Conservation (phyloP, 805 yeast species). For the Candida maltosa region DNA sequence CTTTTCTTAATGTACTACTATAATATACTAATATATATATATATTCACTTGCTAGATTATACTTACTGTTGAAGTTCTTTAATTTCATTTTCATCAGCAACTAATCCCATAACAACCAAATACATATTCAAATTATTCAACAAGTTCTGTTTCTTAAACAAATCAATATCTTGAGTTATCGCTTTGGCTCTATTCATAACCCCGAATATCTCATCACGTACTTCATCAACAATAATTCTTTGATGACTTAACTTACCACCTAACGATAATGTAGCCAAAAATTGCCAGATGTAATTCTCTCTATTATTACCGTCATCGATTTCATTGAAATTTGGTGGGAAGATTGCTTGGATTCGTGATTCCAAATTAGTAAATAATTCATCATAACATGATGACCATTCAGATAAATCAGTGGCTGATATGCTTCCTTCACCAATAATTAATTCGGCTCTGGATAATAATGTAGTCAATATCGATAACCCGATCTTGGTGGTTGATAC, state of each 20-base stretch:
- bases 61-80: conserved; percentile 52
- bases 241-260: conserved; percentile 91
- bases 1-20: too few relatives aligned
- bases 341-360: conserved; percentile 70
- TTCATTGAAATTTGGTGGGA: conserved; percentile 66
- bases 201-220: conserved; percentile 88
- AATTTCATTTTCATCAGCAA: conserved; percentile 86
- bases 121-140: conserved; percentile 84
- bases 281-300: conserved; percentile 85
- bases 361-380: conserved; percentile 75
- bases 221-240: conserved; percentile 90
- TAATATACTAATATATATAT: too few relatives aligned
- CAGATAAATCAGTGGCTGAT: conserved; percentile 53
- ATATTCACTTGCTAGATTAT: too few relatives aligned
- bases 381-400: conserved; percentile 82
- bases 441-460: conserved; percentile 87
- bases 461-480: conserved; percentile 80
- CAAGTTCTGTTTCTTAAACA: conserved; percentile 52
- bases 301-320: conserved; percentile 56
- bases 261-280: conserved; percentile 87
- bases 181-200: conserved; percentile 76
- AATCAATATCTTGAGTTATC: conserved; percentile 37
- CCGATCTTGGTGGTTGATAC: conserved; percentile 75
- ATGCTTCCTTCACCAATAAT: conserved; percentile 76
- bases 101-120: conserved; percentile 93